Conservation (phyloP, 805 yeast species). For the Lipomyces sp. region DNA sequence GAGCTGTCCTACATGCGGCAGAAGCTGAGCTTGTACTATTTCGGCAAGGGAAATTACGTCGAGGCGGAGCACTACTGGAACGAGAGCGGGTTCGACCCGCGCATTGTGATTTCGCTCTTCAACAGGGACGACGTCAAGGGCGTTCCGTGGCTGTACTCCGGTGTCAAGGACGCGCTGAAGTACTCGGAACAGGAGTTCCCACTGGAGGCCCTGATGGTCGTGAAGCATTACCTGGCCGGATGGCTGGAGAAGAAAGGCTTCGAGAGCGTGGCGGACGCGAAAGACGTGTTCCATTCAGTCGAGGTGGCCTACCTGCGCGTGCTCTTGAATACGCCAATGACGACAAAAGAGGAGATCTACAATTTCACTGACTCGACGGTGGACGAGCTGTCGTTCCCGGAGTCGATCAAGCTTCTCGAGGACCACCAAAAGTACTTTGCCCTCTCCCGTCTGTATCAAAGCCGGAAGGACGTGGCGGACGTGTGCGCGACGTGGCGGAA, state of each 20-base stretch:
- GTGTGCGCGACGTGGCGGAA: slow-evolving; percentile 34
- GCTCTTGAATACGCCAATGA: slow-evolving; percentile 26
- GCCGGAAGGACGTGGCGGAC: slow-evolving; percentile 28
- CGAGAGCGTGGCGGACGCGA: slow-evolving; percentile 33
- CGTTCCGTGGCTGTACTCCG: slow-evolving; percentile 35
- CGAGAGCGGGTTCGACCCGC: slow-evolving; percentile 38
- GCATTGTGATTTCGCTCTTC: slow-evolving; percentile 35
- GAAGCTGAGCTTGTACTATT: slow-evolving; percentile 38
- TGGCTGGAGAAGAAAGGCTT: slow-evolving; percentile 37
- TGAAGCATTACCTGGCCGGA: slow-evolving; percentile 31
- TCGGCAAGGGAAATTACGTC: slow-evolving; percentile 30
- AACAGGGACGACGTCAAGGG: slow-evolving; percentile 30
- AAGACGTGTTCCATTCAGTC: slow-evolving; percentile 32
- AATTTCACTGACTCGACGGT: slow-evolving; percentile 33
- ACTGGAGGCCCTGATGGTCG: slow-evolving; percentile 26
- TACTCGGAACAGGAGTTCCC: slow-evolving; percentile 16
- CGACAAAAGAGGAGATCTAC: slow-evolving; percentile 32
- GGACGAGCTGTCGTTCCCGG: slow-evolving; percentile 28
- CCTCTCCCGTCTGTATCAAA: slow-evolving; percentile 34
- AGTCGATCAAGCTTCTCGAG: slow-evolving; percentile 31
- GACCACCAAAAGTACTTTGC: slow-evolving; percentile 31
- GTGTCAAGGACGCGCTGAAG: slow-evolving; percentile 29
- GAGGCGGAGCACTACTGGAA: slow-evolving; percentile 39
- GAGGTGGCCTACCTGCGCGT: slow-evolving; percentile 36
- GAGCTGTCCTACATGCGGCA: slow-evolving; percentile 43